phyloP scores from a whole-genome alignment of 108 stramenopile genomes.

The Poteriospumella lacustris region DNA sequence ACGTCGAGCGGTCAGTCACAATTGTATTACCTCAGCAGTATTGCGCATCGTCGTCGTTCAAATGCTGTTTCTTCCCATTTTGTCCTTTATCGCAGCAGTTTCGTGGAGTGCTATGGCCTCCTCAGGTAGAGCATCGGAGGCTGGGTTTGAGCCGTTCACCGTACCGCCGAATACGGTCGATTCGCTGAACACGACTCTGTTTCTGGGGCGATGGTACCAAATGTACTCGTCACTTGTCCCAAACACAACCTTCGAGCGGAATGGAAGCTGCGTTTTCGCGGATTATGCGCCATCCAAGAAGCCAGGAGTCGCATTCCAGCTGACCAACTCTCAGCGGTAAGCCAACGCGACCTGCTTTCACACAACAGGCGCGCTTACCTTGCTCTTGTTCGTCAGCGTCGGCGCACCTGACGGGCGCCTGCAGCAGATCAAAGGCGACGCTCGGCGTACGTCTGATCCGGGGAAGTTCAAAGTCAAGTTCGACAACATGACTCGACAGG shows the following conservation, averaged over 20 bases:
- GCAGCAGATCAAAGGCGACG: neutral
- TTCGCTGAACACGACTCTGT: neutral
- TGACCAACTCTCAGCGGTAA: neutral
- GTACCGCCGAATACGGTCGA: neutral
- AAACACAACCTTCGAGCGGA: neutral
- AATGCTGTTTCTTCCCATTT: too few species aligned
- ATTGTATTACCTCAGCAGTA: too few species aligned
- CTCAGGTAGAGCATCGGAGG: too few species aligned
- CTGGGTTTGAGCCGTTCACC: neutral
- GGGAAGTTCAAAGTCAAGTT: neutral
- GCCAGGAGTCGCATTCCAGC: neutral
- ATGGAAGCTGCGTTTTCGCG: neutral
- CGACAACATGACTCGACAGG: too few species aligned
- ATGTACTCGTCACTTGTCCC: neutral
- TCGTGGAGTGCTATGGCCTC: too few species aligned
- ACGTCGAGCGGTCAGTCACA: too few species aligned
- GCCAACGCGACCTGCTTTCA: neutral
- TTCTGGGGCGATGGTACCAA: neutral
- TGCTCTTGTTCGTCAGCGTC: neutral
- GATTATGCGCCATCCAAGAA: neutral
- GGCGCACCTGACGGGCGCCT: neutral
- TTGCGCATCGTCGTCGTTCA: too few species aligned
- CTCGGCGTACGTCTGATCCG: neutral
- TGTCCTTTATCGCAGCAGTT: too few species aligned
- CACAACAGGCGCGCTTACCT: neutral